These are phyloP conservation scores for Beauveria australis DNA, from an alignment of 2,329 filamentous ascomycete genomes.

Conservation along the genomic window DNA sequence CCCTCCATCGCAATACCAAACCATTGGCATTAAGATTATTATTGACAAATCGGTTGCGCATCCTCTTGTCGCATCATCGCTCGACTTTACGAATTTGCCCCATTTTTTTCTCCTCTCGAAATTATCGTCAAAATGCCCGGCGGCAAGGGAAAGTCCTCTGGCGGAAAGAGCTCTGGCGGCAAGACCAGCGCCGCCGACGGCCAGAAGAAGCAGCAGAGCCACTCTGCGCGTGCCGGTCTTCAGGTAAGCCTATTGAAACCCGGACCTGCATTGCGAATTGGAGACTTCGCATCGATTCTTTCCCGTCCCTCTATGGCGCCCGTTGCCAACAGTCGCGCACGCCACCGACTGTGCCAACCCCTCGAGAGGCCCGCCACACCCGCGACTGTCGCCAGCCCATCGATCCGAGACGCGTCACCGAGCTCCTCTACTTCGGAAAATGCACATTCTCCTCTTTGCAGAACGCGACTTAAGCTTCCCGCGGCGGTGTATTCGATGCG, in stretches of 20 bases:
- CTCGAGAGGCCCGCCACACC: background rate
- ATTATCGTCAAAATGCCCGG: conserved; percentile 53
- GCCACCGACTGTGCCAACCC: background rate
- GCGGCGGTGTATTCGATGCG: conserved; percentile 3
- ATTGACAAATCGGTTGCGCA: background rate
- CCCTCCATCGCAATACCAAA: background rate
- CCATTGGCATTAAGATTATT: background rate
- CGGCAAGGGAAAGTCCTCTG: conserved; percentile 88
- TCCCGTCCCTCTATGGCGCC: conserved; percentile 13
- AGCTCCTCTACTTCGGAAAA: background rate
- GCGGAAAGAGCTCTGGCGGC: conserved; percentile 79
- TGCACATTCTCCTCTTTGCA: background rate
- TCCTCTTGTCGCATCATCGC: background rate
- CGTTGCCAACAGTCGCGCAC: background rate
- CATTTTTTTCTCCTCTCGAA: conserved; percentile 1
- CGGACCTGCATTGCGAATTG: background rate
- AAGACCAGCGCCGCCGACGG: conserved; percentile 56
- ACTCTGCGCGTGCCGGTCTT: conserved; percentile 88
- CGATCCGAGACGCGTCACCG: conserved; percentile 6
- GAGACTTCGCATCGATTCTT: conserved; percentile 7
- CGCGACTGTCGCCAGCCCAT: background rate
- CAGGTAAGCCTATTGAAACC: conserved; percentile 59
- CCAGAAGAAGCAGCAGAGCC: conserved; percentile 84
- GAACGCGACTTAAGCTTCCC: background rate
- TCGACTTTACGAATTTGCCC: background rate